Conservation (phyloP, 2,329 filamentous ascomycete species). For the Cytospora chrysosperma region DNA sequence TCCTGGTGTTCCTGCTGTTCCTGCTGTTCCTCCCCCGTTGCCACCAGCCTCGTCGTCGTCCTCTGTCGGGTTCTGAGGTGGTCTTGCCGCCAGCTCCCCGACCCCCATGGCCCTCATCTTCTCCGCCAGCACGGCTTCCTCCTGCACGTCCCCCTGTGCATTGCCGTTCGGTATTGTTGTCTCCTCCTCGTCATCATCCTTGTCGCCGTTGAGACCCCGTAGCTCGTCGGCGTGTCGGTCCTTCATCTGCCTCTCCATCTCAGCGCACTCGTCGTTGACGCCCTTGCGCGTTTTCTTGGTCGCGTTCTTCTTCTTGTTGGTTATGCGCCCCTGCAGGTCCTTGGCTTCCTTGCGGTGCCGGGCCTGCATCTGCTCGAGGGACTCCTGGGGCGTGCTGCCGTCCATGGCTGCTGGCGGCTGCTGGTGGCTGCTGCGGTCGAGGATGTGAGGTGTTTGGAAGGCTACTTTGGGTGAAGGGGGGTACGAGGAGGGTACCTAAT, state of each 20-base stretch:
- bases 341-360: conserved; percentile 86
- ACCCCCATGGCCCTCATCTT: conserved; percentile 26
- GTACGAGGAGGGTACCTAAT: too few species aligned
- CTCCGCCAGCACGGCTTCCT: conserved; percentile 15
- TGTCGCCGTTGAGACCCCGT: conserved; percentile 39
- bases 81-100: conserved; percentile 25
- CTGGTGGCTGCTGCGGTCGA: neutral
- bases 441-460: neutral
- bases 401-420: conserved; percentile 10
- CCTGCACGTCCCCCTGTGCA: conserved; percentile 29
- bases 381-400: conserved; percentile 37
- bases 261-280: conserved; percentile 73
- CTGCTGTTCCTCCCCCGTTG: too few species aligned
- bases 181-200: conserved; percentile 22
- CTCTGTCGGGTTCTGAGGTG: conserved; percentile 15
- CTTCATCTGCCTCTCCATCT: conserved; percentile 64
- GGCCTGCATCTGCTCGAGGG: conserved; percentile 73
- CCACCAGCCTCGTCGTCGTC: conserved; percentile 16
- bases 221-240: conserved; percentile 66
- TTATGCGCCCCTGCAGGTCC: conserved; percentile 81
- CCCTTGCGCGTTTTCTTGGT: conserved; percentile 82
- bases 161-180: conserved; percentile 1
- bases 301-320: conserved; percentile 94
- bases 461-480: neutral
- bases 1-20: too few species aligned